phyloP scores from a whole-genome alignment of 108 stramenopile species.

The Skeletonema potamos region DNA sequence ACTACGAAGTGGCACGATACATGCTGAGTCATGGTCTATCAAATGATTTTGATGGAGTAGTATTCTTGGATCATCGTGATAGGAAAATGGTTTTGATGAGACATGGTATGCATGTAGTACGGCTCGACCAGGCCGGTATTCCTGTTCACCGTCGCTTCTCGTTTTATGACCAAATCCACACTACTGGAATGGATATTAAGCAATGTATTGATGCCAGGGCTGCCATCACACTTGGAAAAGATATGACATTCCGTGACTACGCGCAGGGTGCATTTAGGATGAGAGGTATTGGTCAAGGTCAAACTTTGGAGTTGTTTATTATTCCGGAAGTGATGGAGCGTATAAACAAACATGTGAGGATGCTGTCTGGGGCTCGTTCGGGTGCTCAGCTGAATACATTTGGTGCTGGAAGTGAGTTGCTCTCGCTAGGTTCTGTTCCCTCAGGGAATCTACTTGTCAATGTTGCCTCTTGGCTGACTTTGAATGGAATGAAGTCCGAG shows the following conservation, averaged over 20 bases:
- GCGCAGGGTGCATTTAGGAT: slow-evolving; percentile 97
- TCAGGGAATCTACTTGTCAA: slow-evolving; percentile 70
- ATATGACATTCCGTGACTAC: slow-evolving; percentile 97
- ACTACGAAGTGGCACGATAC: slow-evolving; percentile 93
- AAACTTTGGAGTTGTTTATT: slow-evolving; percentile 88
- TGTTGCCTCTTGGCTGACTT: slow-evolving; percentile 96
- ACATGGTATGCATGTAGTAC: slow-evolving; percentile 79
- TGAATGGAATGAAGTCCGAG: slow-evolving; percentile 98
- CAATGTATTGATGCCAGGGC: slow-evolving; percentile 92
- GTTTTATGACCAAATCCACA: slow-evolving; percentile 97
- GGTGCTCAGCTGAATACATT: slow-evolving; percentile 19
- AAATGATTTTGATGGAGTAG: slow-evolving; percentile 88
- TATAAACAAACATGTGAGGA: slow-evolving; percentile 52
- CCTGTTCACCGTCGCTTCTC: slow-evolving; percentile 88
- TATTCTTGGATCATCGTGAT: slow-evolving; percentile 93
- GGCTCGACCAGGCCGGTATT: slow-evolving; percentile 87
- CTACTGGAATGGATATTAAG: slow-evolving; percentile 98
- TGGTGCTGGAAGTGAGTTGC: slow-evolving; percentile 61
- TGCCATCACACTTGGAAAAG: slow-evolving; percentile 94
- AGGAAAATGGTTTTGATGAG: slow-evolving; percentile 92
- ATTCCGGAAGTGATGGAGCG: slow-evolving; percentile 94
- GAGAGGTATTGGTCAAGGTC: slow-evolving; percentile 95
- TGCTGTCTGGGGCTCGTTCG: slow-evolving; percentile 33
- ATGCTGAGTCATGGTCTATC: slow-evolving; percentile 76
- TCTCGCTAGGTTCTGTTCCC: slow-evolving; percentile 43